Evolutionary conservation across 345 rosid species (phyloP), one percentile per base, ranked within the genome.

Genomic region (Adansonia digitata): DNA sequence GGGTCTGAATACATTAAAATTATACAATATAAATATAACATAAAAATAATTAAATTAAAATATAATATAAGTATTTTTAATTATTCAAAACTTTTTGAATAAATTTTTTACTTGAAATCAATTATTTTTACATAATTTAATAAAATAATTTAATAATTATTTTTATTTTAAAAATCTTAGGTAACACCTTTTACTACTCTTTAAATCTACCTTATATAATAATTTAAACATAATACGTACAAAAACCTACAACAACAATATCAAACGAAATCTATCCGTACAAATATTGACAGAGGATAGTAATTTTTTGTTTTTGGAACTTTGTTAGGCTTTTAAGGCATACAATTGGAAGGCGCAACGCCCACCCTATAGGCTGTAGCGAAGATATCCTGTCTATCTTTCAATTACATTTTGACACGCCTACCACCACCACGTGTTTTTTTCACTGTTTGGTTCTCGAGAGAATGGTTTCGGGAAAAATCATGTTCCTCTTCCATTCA

Each of bases 391-490:
- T 5, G 15, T 10, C 57, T 46, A n/a, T n/a, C 0, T 24, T 2
- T 22, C 31, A 12, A 9, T 24, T 24, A 56, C 10, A 31, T n/a
- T 29, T 31, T 29, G 66, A 9, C 64, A 27, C 37, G n/a, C 34
- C 63, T 27, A 52, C 37, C 2, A 5, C 4, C 45, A 34, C 43
- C n/a, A n/a, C n/a, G n/a, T n/a, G n/a, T 5, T 31, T 24, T 61
- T 61, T 61, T 3, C 42, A 61, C 42, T 61, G 67, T 61, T 61
- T 34, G 67, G 12, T 61, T 61, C 67, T 34, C 67, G 67, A 34
- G 67, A 61, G 17, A 61, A 61, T 61, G 43, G 37, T 20, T 53
- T 20, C 59, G 1, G 2, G n/a, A n/a, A 45, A 45, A 13, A 45
- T 45, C 49, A 31, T 31, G 2, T 31, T 3, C 3, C 3, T 3